A percentile compares a stretch with the other conserved stretches of the same genome.
These are phyloP conservation scores for Ceratobasidium sp. DNA, from an alignment of 1,284 basidiomycete species.

Conservation along the genomic window DNA sequence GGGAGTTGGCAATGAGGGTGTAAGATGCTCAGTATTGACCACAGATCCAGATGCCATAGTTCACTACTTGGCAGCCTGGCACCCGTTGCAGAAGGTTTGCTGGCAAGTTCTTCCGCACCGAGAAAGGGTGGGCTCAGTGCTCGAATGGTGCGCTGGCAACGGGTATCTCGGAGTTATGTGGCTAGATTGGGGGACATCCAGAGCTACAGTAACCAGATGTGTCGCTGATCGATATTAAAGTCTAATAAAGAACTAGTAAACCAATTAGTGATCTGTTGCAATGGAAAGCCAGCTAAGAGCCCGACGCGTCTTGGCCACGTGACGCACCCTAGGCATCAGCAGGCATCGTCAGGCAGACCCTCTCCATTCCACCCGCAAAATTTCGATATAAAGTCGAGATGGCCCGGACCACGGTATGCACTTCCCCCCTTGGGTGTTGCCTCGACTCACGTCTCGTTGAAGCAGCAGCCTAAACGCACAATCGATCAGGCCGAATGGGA, in stretches of 20 bases:
- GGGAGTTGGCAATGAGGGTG: constrained; percentile 80
- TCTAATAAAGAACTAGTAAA: constrained; percentile 37
- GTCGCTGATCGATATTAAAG: constrained; percentile 16
- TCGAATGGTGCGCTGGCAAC: constrained; percentile 18
- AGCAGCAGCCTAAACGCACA: constrained; percentile 30
- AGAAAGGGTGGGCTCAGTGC: background rate
- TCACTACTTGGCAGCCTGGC: background rate
- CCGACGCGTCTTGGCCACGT: constrained; percentile 42
- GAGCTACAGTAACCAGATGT: constrained; percentile 13
- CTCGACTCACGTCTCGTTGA: background rate
- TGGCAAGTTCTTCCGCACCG: background rate
- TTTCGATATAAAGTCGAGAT: constrained; percentile 44
- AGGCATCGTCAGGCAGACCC: constrained; percentile 42
- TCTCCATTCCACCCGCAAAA: constrained; percentile 21
- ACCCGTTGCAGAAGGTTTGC: background rate
- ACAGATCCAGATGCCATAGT: constrained; percentile 56
- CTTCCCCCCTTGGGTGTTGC: constrained; percentile 6
- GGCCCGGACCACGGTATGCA: constrained; percentile 34
- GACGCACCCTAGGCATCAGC: constrained; percentile 22
- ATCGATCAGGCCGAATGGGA: constrained; percentile 60
- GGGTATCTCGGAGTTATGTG: constrained; percentile 4
- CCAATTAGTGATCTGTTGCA: constrained; percentile 42
- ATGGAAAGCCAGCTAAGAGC: constrained; percentile 23
- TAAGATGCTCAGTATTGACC: constrained; percentile 62
- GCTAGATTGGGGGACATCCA: background rate